A percentile compares a stretch with the other conserved stretches of the same genome.
Conservation (phyloP, 805 yeast genomes). For the Barnettozyma wickerhamii region DNA sequence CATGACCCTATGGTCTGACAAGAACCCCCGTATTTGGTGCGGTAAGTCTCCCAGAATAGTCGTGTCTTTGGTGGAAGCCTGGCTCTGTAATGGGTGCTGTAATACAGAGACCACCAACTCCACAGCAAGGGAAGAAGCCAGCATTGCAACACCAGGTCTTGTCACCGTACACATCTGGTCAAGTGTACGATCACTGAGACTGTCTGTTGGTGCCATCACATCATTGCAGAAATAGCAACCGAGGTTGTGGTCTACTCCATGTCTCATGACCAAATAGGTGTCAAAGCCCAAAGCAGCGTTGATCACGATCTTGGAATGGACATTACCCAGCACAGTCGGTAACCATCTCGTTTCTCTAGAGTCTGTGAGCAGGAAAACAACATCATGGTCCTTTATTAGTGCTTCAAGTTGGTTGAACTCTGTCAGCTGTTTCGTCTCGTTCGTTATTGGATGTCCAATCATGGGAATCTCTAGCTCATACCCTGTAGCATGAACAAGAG, state of each 20-base stretch:
- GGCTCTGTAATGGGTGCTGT: constrained; percentile 56
- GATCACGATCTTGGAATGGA: constrained; percentile 65
- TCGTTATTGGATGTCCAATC: constrained; percentile 86
- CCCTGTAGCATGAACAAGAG: constrained; percentile 67
- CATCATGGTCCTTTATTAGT: constrained; percentile 68
- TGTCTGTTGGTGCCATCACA: constrained; percentile 89
- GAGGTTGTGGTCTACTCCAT: constrained; percentile 50
- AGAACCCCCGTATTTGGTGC: constrained; percentile 88
- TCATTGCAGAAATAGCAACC: constrained; percentile 98
- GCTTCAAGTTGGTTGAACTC: constrained; percentile 50
- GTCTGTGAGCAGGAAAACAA: constrained; percentile 79
- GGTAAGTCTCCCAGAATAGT: constrained; percentile 68
- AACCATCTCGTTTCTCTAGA: constrained; percentile 96
- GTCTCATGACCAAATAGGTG: constrained; percentile 89
- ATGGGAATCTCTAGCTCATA: constrained; percentile 76
- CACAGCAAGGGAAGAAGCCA: constrained; percentile 84
- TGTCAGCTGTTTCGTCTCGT: constrained; percentile 42
- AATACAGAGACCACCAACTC: constrained; percentile 72
- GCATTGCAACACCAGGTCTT: constrained; percentile 88
- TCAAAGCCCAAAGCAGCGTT: constrained; percentile 97
- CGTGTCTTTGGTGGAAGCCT: constrained; percentile 22
- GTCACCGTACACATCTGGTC: constrained; percentile 99
- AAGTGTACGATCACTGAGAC: constrained; percentile 78
- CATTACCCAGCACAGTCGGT: constrained; percentile 81
- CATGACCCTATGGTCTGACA: constrained; percentile 58